Conservation (phyloP, 2,329 filamentous ascomycete species). For the Aspergillus phoenicis region DNA sequence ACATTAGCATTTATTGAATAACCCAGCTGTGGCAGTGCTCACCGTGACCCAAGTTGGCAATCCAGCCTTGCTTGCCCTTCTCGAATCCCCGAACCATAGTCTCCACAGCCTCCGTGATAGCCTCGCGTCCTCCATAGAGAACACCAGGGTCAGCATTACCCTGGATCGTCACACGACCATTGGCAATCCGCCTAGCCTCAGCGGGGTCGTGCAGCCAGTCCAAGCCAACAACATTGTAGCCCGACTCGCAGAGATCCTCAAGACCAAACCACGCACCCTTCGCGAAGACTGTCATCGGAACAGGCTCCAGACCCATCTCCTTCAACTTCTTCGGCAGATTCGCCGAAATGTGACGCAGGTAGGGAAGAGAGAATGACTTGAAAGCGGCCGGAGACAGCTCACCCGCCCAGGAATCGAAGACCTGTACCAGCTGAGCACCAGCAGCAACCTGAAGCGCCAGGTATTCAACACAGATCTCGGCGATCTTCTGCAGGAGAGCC, state of each 20-base stretch:
- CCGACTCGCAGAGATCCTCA: slow-evolving; percentile 80
- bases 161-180: slow-evolving; percentile 79
- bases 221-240: slow-evolving; percentile 90
- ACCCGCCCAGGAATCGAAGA: slow-evolving; percentile 98
- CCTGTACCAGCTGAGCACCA: slow-evolving; percentile 92
- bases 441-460: slow-evolving; percentile 89
- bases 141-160: slow-evolving; percentile 95
- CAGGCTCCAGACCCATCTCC: slow-evolving; percentile 73
- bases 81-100: slow-evolving; percentile 85
- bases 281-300: slow-evolving; percentile 97
- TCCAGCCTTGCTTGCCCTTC: slow-evolving; percentile 87
- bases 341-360: slow-evolving; percentile 78
- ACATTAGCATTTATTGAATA: slow-evolving; percentile 22
- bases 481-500: slow-evolving; percentile 82
- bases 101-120: slow-evolving; percentile 80
- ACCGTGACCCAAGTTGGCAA: slow-evolving; percentile 95
- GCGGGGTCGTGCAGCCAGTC: slow-evolving; percentile 94
- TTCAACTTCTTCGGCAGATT: slow-evolving; percentile 74
- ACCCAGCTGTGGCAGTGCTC: slow-evolving; percentile 38
- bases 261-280: slow-evolving; percentile 97
- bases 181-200: slow-evolving; percentile 77
- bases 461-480: slow-evolving; percentile 93
- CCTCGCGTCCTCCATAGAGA: slow-evolving; percentile 78
- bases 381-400: slow-evolving; percentile 86
- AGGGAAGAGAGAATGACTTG: slow-evolving; percentile 81